Base-by-base conservation (phyloP, 2,329 filamentous ascomycete species). In the Pseudopithomyces chartarum region DNA sequence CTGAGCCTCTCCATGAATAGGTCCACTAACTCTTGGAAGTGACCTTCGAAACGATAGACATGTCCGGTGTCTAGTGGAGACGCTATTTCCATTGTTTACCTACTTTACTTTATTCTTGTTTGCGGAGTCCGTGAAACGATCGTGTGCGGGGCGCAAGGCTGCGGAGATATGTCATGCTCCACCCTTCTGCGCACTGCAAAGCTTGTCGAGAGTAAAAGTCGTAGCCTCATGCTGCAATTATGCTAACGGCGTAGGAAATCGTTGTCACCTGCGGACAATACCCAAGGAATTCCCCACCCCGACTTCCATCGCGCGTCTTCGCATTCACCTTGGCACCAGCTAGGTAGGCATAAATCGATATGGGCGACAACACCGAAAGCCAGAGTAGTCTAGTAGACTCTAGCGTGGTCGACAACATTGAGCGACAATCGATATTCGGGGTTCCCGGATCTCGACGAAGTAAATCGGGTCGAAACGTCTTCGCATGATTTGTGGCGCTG, bases 51-150 rank as follows among this genome's bases (percentile, higher is more conserved):
- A 50, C 47, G 10, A 49, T 26, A 19, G 19, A 19, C 34, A 39
- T 50, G 6, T 40, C 47, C 22, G 34, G 22, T 29, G 8, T 20
- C 23, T n/a, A 26, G 33, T 38, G 20, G 33, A 26, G 33, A 23
- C 46, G 26, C 17, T 20, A 38, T 38, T 15, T 34, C 26, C n/a
- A 4, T 10, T 47, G 8, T 38, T 38, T 13, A 13, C 13, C 36
- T 40, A 17, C 19, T 33, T 20, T 40, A 26, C 33, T 38, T 50
- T 23, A 22, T 39, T 50, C 22, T 40, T 19, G n/a, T 23, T 29
- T 23, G 47, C 47, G 47, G 47, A 50, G 47, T 50, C 47, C 47
- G 47, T 40, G 47, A 50, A 50, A 50, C 47, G 15, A 50, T 36
- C 32, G n/a, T 12, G 19, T n/a, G 47, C 22, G 47, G 34, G 34